Percentiles rank a stretch among this genome's conserved stretches.
Conservation (phyloP, 768 basidiomycete species). For the Pleurotus tuoliensis region DNA sequence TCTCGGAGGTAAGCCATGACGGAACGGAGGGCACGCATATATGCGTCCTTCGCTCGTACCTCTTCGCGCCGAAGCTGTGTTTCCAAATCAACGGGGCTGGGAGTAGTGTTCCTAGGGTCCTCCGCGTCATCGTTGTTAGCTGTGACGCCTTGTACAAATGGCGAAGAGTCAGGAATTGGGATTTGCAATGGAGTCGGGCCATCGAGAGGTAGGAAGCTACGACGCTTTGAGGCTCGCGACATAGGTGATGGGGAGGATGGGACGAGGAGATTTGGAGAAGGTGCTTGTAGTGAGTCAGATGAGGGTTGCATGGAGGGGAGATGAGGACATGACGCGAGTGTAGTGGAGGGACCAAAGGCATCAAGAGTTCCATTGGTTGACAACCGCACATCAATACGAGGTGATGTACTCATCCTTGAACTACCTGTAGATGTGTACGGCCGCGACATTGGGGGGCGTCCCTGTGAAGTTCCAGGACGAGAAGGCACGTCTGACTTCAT, state of each 20-base stretch:
- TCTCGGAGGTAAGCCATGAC: slow-evolving; percentile 96
- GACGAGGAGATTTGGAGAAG: slow-evolving; percentile 33
- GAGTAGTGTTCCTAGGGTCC: slow-evolving; percentile 26
- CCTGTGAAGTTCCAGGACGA: slow-evolving; percentile 33
- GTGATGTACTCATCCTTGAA: slow-evolving; percentile 36
- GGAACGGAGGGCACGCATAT: slow-evolving; percentile 78
- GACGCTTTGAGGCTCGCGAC: slow-evolving; percentile 57
- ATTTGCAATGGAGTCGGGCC: slow-evolving; percentile 58
- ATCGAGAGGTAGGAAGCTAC: slow-evolving; percentile 89
- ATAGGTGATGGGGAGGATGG: slow-evolving; percentile 38
- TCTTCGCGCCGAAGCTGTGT: slow-evolving; percentile 60
- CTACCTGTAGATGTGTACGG: slow-evolving; percentile 27
- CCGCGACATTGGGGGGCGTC: slow-evolving; percentile 10
- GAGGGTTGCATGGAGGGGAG: slow-evolving; percentile 11
- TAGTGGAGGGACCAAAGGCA: slow-evolving; percentile 33
- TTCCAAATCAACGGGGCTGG: slow-evolving; percentile 46
- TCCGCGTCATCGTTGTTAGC: slow-evolving; percentile 33
- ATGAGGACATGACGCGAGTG: slow-evolving; percentile 12
- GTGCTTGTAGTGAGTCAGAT: slow-evolving; percentile 22
- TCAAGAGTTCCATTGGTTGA: slow-evolving; percentile 68
- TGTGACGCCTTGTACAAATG: slow-evolving; percentile 52
- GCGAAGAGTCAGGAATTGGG: slow-evolving; percentile 57
- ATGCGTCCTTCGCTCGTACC: slow-evolving; percentile 66
- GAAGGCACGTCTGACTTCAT: slow-evolving; percentile 66
- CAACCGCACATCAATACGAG: slow-evolving; percentile 67